Conservation (phyloP, 1,284 basidiomycete genomes). For the Ceratobasidium sp. region DNA sequence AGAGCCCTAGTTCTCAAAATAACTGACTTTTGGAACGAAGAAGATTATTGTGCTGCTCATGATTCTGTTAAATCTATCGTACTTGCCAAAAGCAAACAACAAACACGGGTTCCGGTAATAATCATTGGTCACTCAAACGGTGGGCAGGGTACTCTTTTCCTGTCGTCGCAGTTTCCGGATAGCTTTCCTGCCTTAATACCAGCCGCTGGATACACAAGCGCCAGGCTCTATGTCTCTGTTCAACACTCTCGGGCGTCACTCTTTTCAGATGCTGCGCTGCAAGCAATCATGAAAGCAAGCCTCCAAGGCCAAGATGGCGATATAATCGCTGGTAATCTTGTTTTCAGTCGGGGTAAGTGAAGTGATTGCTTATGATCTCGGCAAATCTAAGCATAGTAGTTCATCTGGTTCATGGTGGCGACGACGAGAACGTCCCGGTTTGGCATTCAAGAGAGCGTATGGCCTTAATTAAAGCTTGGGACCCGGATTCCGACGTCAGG, state of each 20-base stretch:
- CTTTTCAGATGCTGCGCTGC: conserved; percentile 37
- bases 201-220: conserved; percentile 40
- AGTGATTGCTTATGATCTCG: neutral
- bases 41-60: conserved; percentile 25
- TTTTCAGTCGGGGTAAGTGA: conserved; percentile 22
- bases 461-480: conserved; percentile 37
- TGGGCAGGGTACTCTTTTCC: conserved; percentile 87
- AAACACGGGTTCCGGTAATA: conserved; percentile 55
- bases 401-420: conserved; percentile 41
- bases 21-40: conserved; percentile 34
- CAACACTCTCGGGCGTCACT: conserved; percentile 37
- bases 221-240: conserved; percentile 39
- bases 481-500: conserved; percentile 36
- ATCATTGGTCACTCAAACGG: conserved; percentile 92
- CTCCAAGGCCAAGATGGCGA: conserved; percentile 42
- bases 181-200: conserved; percentile 38
- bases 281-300: conserved; percentile 38
- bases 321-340: conserved; percentile 41
- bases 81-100: neutral
- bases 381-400: neutral
- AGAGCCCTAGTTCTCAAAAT: conserved; percentile 49
- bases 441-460: conserved; percentile 41
- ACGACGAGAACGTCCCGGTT: conserved; percentile 42
- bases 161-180: conserved; percentile 78
- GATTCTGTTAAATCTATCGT: conserved; percentile 19